phyloP scores from a whole-genome alignment of 2,329 filamentous ascomycete species.

The Pseudomassariella vexata region DNA sequence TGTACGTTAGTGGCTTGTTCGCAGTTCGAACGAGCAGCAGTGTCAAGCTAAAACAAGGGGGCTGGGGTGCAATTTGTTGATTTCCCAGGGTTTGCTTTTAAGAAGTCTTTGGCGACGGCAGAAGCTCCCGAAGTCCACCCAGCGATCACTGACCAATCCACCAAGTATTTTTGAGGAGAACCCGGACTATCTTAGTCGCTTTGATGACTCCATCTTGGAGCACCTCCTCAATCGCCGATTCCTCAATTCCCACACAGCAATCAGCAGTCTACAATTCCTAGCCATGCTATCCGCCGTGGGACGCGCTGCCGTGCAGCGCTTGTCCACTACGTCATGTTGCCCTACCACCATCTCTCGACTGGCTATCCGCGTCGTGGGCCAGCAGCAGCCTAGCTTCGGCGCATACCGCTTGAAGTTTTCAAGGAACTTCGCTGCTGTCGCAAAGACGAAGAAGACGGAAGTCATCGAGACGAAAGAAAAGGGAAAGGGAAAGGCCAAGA shows the following conservation, averaged over 20 bases:
- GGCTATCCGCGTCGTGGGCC: constrained; percentile 7
- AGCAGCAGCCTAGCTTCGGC: constrained; percentile 3
- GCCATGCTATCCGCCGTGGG: constrained; percentile 37
- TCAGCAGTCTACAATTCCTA: constrained; percentile 8
- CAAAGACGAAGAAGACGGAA: constrained; percentile 17
- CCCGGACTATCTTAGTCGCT: too few relatives aligned
- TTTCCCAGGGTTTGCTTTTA: too few relatives aligned
- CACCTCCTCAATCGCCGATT: neutral
- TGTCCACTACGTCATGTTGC: constrained; percentile 12
- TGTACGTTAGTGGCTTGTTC: too few relatives aligned
- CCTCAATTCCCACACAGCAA: constrained; percentile 2
- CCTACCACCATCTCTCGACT: constrained; percentile 16
- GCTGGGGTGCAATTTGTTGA: neutral
- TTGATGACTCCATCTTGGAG: too few relatives aligned
- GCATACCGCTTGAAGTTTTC: constrained; percentile 10
- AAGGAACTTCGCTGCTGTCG: constrained; percentile 22
- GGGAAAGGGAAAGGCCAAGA: constrained; percentile 7
- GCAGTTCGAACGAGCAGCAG: too few relatives aligned
- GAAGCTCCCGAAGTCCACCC: constrained; percentile 1
- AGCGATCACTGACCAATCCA: too few relatives aligned
- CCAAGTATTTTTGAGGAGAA: too few relatives aligned
- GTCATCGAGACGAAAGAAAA: constrained; percentile 20
- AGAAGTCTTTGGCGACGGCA: too few relatives aligned
- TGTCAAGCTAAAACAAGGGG: constrained; percentile 4
- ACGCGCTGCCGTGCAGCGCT: constrained; percentile 30